Evolutionary conservation across 495 filamentous ascomycete genomes (phyloP), one percentile per base, ranked within the genome.

Genomic region (Aspergillus cavernicola): DNA sequence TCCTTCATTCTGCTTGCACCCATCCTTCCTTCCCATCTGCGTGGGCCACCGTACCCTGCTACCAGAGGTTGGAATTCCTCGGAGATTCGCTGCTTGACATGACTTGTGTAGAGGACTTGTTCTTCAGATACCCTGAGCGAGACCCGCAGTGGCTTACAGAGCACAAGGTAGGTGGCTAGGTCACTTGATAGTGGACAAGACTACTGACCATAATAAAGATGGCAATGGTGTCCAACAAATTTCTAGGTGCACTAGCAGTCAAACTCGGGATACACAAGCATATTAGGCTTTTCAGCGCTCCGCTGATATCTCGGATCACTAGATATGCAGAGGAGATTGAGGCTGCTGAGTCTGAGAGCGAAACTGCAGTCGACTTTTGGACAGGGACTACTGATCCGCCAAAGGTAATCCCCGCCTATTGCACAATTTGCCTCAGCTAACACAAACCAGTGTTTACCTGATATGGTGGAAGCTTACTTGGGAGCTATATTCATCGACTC

Each of bases 211-310:
- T n/a, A 3, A 13, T 41, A 26, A 54, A 84, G 79, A 96, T 95
- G 90, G 91, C 95, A 9, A 96, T 98, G 92, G 92, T 93, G 2
- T 95, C 91, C 12, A 98, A 98, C 73, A 92, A 91, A 53, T 98
- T 97, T 62, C 75, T 97, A 0, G 92, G 88, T 11, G 87, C 87
- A 18, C 65, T 97, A 6, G 85, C 85, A 55, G 89, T 92, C 11
- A 76, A 79, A 22, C 77, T 97, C 0, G 83, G 79, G 2, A 85
- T 97, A 33, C 86, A 97, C 61, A 80, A 70, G 35, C 84, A 92
- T 64, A 71, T 97, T 16, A 75, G 83, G 20, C 75, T 82, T 41
- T 83, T 84, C 61, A 80, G 80, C 23, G 61, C 71, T 2, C 60
- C 72, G 0, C 54, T 95, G 8, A 80, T 84, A 52, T 71, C 67